Conservation (phyloP, 257 asterid genomes). For the Solanum clarkiae region DNA sequence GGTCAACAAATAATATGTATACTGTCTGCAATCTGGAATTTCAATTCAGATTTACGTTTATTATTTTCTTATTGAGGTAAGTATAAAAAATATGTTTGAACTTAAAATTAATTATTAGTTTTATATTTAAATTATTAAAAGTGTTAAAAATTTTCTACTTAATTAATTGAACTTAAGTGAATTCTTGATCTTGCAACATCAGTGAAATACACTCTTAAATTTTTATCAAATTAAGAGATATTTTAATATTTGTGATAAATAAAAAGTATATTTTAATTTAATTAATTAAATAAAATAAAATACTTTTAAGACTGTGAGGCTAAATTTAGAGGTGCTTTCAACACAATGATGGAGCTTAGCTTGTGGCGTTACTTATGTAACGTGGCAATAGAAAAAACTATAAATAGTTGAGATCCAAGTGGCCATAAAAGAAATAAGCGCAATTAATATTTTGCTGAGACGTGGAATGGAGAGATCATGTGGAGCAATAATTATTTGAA, state of each 20-base stretch:
- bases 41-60: background rate
- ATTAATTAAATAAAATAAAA: no score
- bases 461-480: background rate
- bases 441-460: background rate
- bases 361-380: background rate
- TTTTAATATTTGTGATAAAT: no score
- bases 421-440: background rate
- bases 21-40: background rate
- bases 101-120: no score
- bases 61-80: background rate
- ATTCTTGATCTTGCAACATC: no score
- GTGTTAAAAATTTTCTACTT: no score
- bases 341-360: background rate
- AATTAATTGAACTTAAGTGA: no score
- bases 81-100: no score
- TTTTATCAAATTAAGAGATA: no score
- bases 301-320: accelerated
- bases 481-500: background rate
- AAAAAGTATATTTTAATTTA: no score
- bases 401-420: background rate
- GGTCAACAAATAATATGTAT: background rate
- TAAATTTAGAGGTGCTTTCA: no score
- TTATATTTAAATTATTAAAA: no score
- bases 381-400: background rate
- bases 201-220: no score